These are phyloP conservation scores for Lachancea cidri DNA, from an alignment of 805 yeast genomes.

Conservation along the genomic window DNA sequence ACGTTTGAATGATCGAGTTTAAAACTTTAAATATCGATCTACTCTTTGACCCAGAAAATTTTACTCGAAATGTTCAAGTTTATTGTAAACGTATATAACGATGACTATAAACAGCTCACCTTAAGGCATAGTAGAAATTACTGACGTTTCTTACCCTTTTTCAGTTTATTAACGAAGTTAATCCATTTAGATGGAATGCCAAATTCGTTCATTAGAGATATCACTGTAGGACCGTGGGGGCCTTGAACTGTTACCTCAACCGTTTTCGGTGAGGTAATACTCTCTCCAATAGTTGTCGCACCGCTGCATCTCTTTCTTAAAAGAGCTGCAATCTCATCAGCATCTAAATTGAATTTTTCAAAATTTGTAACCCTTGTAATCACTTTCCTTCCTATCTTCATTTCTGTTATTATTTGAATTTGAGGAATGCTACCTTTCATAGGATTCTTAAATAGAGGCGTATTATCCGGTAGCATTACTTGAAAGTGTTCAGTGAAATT, in stretches of 20 bases:
- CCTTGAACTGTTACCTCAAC: slow-evolving; percentile 87
- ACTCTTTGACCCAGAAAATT: neutral
- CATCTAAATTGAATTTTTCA: slow-evolving; percentile 61
- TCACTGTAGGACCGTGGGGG: slow-evolving; percentile 63
- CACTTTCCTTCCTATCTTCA: slow-evolving; percentile 74
- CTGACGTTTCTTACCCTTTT: slow-evolving; percentile 42
- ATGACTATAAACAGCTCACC: neutral
- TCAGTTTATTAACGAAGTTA: slow-evolving; percentile 55
- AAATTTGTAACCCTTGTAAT: slow-evolving; percentile 69
- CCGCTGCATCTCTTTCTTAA: slow-evolving; percentile 83
- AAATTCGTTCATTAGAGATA: slow-evolving; percentile 50
- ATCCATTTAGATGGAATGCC: slow-evolving; percentile 69
- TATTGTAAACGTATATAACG: no score
- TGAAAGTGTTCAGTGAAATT: slow-evolving; percentile 48
- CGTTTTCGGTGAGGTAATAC: slow-evolving; percentile 44
- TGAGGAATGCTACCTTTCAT: slow-evolving; percentile 65
- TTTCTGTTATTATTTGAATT: slow-evolving; percentile 62
- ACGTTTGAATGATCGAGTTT: neutral
- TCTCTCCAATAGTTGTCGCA: slow-evolving; percentile 68
- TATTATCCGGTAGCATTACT: slow-evolving; percentile 34
- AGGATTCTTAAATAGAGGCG: slow-evolving; percentile 43
- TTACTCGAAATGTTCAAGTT: no score
- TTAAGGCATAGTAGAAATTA: neutral
- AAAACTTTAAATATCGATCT: neutral
- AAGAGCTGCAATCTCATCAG: slow-evolving; percentile 60